These are phyloP conservation scores for Tolypocladium ophioglossoides DNA, from an alignment of 2,329 filamentous ascomycete species.

Conservation along the genomic window DNA sequence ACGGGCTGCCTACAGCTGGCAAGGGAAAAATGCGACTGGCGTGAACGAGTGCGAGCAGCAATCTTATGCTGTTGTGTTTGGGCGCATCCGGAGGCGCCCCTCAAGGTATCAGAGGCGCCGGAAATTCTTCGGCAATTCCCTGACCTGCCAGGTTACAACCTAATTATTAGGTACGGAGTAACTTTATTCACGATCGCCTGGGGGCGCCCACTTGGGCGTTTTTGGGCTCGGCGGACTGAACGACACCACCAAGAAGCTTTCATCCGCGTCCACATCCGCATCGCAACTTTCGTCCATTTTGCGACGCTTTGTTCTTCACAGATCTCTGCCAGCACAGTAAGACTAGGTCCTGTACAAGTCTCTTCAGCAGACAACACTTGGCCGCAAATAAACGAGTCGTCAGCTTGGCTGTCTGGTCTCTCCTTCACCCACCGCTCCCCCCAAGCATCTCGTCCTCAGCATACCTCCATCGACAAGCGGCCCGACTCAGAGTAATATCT, in stretches of 20 bases:
- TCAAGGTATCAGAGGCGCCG: slow-evolving; percentile 9
- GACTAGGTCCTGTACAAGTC: background rate
- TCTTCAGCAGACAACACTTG: background rate
- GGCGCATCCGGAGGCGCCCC: slow-evolving; percentile 8
- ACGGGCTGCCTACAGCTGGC: background rate
- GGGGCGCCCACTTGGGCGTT: no score
- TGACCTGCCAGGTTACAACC: background rate
- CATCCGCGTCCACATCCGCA: no score
- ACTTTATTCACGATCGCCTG: no score
- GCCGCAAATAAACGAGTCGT: background rate
- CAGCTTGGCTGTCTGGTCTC: background rate
- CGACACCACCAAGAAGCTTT: no score
- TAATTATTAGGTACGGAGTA: no score
- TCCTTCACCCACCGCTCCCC: background rate
- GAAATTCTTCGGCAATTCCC: slow-evolving; percentile 8
- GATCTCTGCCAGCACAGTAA: background rate
- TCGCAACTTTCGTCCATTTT: background rate
- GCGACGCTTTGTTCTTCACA: background rate
- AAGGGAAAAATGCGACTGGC: slow-evolving; percentile 1
- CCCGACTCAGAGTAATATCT: slow-evolving; percentile 5
- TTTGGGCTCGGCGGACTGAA: no score
- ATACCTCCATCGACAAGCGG: background rate
- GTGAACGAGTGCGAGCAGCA: slow-evolving; percentile 2
- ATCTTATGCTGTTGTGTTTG: slow-evolving; percentile 3
- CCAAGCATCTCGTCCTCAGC: background rate